A percentile compares a stretch with the other conserved stretches of the same genome.
phyloP scores from a whole-genome alignment of 2,329 filamentous ascomycete genomes.

The Calonectria henricotiae region DNA sequence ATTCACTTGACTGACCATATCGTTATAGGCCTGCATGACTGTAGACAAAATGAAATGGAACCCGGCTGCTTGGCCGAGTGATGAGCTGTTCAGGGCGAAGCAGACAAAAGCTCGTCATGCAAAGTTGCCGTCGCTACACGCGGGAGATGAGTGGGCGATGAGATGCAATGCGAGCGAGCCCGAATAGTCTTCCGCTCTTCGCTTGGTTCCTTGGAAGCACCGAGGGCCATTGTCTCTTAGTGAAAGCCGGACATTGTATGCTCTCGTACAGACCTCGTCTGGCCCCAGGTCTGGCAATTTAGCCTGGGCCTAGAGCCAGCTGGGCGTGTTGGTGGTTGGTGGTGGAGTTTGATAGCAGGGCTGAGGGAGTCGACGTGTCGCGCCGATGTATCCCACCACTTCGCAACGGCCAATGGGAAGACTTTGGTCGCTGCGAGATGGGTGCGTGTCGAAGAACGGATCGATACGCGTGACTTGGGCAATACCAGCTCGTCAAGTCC shows the following conservation, averaged over 20 bases:
- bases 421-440: background rate
- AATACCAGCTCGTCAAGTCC: conserved; percentile 26
- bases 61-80: background rate
- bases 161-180: background rate
- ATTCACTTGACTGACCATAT: too few relatives aligned
- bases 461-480: conserved; percentile 21
- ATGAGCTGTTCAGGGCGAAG: conserved; percentile 14
- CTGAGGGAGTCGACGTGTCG: conserved; percentile 19
- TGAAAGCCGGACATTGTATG: conserved; percentile 2
- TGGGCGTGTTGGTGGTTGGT: conserved; percentile 38
- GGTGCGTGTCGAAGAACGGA: conserved; percentile 12
- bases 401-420: conserved; percentile 26
- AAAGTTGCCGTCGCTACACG: background rate
- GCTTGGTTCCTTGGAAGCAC: background rate
- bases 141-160: conserved; percentile 1
- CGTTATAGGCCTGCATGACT: too few relatives aligned
- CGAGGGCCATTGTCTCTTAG: conserved; percentile 15
- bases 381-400: conserved; percentile 6
- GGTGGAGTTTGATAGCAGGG: conserved; percentile 36
- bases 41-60: conserved; percentile 22
- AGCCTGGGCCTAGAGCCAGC: conserved; percentile 28
- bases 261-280: conserved; percentile 22
- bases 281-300: conserved; percentile 23
- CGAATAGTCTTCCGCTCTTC: background rate
- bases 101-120: background rate